Evolutionary conservation across 768 basidiomycete genomes (phyloP).

Genomic region (Psilocybe cyanescens): DNA sequence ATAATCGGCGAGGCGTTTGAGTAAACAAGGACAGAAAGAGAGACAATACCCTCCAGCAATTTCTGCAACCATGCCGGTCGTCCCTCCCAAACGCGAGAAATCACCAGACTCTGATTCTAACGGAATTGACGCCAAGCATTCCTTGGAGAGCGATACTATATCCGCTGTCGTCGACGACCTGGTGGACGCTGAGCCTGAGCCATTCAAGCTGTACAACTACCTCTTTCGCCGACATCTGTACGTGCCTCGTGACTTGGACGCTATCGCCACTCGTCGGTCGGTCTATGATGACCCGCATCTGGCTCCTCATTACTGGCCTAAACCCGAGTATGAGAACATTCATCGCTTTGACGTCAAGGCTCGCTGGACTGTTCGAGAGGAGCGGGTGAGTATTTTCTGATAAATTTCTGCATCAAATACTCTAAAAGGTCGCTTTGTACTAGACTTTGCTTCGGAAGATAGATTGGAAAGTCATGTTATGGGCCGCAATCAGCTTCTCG

Average conservation of each 20-base stretch:
- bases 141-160: slow-evolving; percentile 16
- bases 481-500: slow-evolving; percentile 60
- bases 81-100: slow-evolving; percentile 6
- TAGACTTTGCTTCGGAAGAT: slow-evolving; percentile 57
- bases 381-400: slow-evolving; percentile 36
- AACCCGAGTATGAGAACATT: slow-evolving; percentile 53
- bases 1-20: not conserved
- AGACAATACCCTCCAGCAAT: not conserved
- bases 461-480: slow-evolving; percentile 65
- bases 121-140: slow-evolving; percentile 5
- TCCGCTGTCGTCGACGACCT: slow-evolving; percentile 30
- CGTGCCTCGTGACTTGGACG: slow-evolving; percentile 32
- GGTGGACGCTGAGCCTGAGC: slow-evolving; percentile 37
- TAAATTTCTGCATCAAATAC: not conserved
- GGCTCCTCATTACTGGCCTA: slow-evolving; percentile 52
- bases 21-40: not conserved
- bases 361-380: slow-evolving; percentile 66
- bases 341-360: slow-evolving; percentile 59
- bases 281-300: slow-evolving; percentile 54
- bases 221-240: slow-evolving; percentile 30
- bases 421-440: not conserved
- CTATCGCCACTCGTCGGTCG: slow-evolving; percentile 50
- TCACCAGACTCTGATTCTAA: slow-evolving; percentile 1
- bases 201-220: slow-evolving; percentile 37
- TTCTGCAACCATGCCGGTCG: slow-evolving; percentile 1